These are phyloP conservation scores for Tardiomyces depauwii DNA, from an alignment of 1,139 yeast genomes.

Conservation along the genomic window DNA sequence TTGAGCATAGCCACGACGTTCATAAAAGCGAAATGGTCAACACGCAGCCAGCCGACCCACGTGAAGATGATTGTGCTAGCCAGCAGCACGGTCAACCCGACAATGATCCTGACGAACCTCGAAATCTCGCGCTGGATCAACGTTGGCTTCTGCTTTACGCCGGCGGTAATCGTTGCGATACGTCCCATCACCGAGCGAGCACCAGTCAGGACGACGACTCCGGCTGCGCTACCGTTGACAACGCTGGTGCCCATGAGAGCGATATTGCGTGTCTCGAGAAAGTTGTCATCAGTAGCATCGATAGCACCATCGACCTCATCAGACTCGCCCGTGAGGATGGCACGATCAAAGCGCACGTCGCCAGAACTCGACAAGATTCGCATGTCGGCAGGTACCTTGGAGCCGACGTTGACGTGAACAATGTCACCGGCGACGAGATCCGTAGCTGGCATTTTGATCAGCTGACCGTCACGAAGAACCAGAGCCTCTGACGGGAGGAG, in stretches of 20 bases:
- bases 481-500: conserved; percentile 36
- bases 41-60: conserved; percentile 38
- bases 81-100: conserved; percentile 39
- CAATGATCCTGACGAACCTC: conserved; percentile 49
- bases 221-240: conserved; percentile 67
- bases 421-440: conserved; percentile 76
- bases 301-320: conserved; percentile 46
- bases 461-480: conserved; percentile 34
- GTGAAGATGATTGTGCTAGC: conserved; percentile 32
- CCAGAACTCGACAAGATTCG: conserved; percentile 44
- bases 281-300: conserved; percentile 26
- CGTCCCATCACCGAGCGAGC: conserved; percentile 65
- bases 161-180: conserved; percentile 28
- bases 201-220: conserved; percentile 55
- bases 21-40: conserved; percentile 39
- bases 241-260: conserved; percentile 63
- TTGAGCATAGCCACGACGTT: conserved; percentile 69
- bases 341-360: conserved; percentile 75
- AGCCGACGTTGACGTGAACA: conserved; percentile 57
- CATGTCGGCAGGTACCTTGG: conserved; percentile 70
- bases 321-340: conserved; percentile 72
- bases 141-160: conserved; percentile 30
- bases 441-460: conserved; percentile 39
- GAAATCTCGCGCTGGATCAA: conserved; percentile 37
- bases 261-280: conserved; percentile 40